These are phyloP conservation scores for Cyclotella cryptica DNA, from an alignment of 108 stramenopile species.

Conservation along the genomic window DNA sequence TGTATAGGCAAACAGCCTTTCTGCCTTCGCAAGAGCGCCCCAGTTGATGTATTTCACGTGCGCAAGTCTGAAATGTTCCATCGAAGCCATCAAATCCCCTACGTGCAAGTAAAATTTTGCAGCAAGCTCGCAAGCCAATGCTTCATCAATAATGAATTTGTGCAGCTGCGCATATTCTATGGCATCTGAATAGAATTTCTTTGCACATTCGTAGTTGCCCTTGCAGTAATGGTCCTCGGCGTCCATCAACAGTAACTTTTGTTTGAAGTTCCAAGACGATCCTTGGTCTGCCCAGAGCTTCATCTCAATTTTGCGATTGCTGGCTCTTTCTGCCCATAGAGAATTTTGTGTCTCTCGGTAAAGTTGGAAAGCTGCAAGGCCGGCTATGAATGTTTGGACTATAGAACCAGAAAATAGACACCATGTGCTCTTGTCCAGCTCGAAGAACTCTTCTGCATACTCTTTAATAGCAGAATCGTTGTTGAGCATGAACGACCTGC, in stretches of 20 bases:
- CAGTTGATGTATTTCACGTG: too few species aligned
- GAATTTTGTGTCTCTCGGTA: not conserved
- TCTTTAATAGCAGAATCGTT: too few species aligned
- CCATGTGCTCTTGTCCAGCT: not conserved
- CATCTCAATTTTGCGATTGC: not conserved
- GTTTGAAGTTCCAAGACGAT: constrained; percentile 25
- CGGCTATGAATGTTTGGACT: not conserved
- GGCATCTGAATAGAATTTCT: constrained; percentile 12
- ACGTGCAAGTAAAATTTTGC: too few species aligned
- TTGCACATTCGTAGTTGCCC: constrained; percentile 7
- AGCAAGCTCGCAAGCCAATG: too few species aligned
- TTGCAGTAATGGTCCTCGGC: constrained; percentile 24
- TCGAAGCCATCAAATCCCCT: too few species aligned
- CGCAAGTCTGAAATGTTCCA: too few species aligned
- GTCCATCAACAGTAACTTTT: constrained; percentile 22
- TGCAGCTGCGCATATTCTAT: constrained; percentile 14
- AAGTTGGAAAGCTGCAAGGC: constrained; percentile 24
- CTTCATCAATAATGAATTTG: not conserved
- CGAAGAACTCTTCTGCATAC: constrained; percentile 2
- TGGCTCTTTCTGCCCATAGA: not conserved
- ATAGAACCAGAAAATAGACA: not conserved
- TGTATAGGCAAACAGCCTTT: too few species aligned
- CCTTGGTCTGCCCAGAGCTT: constrained; percentile 1
- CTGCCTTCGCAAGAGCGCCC: too few species aligned
- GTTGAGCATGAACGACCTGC: not conserved